Conservation (phyloP, 1,284 basidiomycete species). For the Stygiomarasmius scandens region DNA sequence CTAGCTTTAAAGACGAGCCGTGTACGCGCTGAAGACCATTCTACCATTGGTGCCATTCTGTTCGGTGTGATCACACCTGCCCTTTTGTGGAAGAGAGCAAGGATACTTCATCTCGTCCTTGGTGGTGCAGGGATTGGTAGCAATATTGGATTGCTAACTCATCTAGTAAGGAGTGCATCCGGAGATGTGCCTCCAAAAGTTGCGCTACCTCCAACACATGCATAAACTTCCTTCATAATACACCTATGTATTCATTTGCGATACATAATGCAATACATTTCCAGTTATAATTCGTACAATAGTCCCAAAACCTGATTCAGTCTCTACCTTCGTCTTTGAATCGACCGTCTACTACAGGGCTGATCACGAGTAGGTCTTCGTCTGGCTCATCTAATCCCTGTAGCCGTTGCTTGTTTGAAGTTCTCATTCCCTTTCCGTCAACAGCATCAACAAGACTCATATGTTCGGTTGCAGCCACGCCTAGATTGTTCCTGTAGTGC, state of each 20-base stretch:
- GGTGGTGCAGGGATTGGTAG: slow-evolving; percentile 73
- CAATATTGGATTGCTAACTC: slow-evolving; percentile 56
- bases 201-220: neutral
- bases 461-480: slow-evolving; percentile 67
- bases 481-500: slow-evolving; percentile 64
- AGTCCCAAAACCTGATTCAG: neutral
- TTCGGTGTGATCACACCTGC: slow-evolving; percentile 65
- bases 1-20: slow-evolving; percentile 46
- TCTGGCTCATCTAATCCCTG: slow-evolving; percentile 30
- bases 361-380: slow-evolving; percentile 65
- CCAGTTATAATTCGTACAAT: too few relatives aligned
- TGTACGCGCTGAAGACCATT: slow-evolving; percentile 66
- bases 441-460: slow-evolving; percentile 79
- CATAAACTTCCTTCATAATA: neutral
- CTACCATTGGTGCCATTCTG: slow-evolving; percentile 67
- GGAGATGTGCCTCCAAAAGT: slow-evolving; percentile 7
- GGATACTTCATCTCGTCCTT: slow-evolving; percentile 56
- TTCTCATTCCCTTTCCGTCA: slow-evolving; percentile 56
- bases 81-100: slow-evolving; percentile 67
- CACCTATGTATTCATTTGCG: too few relatives aligned
- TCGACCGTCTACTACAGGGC: slow-evolving; percentile 74
- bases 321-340: slow-evolving; percentile 61
- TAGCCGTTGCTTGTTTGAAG: slow-evolving; percentile 24
- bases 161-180: slow-evolving; percentile 48
- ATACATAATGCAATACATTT: too few relatives aligned